phyloP scores from a whole-genome alignment of 2,329 filamentous ascomycete genomes.

The Emmonsia crescens region DNA sequence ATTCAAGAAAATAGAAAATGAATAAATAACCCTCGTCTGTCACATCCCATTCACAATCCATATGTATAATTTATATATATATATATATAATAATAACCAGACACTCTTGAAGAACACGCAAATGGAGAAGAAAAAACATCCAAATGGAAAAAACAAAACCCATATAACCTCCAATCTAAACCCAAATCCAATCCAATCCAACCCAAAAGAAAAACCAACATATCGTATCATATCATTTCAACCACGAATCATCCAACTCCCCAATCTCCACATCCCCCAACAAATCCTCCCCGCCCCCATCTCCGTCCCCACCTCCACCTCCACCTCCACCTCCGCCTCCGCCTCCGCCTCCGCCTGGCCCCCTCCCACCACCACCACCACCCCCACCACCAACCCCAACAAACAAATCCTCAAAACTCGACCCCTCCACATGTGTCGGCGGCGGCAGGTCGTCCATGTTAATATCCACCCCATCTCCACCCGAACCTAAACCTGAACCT shows the following conservation, averaged over 20 bases:
- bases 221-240: slow-evolving; percentile 8
- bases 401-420: slow-evolving; percentile 37
- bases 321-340: too few species aligned
- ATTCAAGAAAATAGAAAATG: too few species aligned
- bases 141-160: too few species aligned
- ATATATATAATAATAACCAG: neutral
- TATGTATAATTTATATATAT: too few species aligned
- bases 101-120: too few species aligned
- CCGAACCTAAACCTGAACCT: too few species aligned
- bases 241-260: slow-evolving; percentile 34
- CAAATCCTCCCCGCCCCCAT: slow-evolving; percentile 22
- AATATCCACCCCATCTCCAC: slow-evolving; percentile 7
- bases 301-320: slow-evolving; percentile 26
- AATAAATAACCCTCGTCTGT: too few species aligned
- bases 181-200: too few species aligned
- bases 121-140: too few species aligned
- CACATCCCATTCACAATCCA: too few species aligned
- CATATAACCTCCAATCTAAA: too few species aligned
- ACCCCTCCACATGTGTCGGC: slow-evolving; percentile 25
- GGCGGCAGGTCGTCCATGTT: slow-evolving; percentile 23
- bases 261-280: slow-evolving; percentile 30
- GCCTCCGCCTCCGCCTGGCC: slow-evolving; percentile 26
- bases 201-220: neutral
- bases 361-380: neutral
- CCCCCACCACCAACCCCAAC: slow-evolving; percentile 30